Base-by-base conservation (phyloP, 192 early-diverging fungal genomes). In the Backusella luteola region DNA sequence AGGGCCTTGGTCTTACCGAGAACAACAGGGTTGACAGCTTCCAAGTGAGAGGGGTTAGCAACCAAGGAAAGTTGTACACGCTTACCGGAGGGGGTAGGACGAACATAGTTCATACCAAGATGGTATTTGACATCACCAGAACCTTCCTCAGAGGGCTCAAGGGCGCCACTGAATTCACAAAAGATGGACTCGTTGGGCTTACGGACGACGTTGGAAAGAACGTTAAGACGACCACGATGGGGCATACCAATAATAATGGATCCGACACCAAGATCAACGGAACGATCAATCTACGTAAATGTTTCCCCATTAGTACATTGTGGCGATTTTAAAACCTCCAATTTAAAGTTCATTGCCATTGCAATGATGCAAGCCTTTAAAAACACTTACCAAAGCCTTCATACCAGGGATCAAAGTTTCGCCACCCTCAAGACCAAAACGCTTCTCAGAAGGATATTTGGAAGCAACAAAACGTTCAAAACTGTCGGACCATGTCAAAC, bases 111-210 rank as follows among this genome's bases (percentile, higher is more conserved):
- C 94, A 95, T 93, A 75, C 94, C 94, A 82, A 95, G 84, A 82
- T 96, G 94, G 88, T 96, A 96, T 84, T 95, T 95, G 80, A 94
- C 94, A 84, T 99, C 98, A 78, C 98, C 98, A 26, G 96, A 97
- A 12, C 98, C 96, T 84, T 99, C 98, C 76, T 92, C 94, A 77
- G 87, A 89, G 56, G 94, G 91, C 78, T 94, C 95, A 66, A 91
- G 82, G 76, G 93, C 87, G 68, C 96, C 96, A 41, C 93, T 92
- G 83, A 99, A 99, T 85, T 99, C 98, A 82, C 94, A 95, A 85
- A 99, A 99, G 83, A 99, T 98, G 21, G 96, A 97, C 84, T 97
- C 95, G 85, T 97, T 96, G 69, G 97, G 97, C 87, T 98, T 99
- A 75, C 96, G 93, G 76, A 99, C 95, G n/a, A 99, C 98, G 84